Base-by-base conservation (phyloP, 768 basidiomycete species). In the Tephrocybe sp. region DNA sequence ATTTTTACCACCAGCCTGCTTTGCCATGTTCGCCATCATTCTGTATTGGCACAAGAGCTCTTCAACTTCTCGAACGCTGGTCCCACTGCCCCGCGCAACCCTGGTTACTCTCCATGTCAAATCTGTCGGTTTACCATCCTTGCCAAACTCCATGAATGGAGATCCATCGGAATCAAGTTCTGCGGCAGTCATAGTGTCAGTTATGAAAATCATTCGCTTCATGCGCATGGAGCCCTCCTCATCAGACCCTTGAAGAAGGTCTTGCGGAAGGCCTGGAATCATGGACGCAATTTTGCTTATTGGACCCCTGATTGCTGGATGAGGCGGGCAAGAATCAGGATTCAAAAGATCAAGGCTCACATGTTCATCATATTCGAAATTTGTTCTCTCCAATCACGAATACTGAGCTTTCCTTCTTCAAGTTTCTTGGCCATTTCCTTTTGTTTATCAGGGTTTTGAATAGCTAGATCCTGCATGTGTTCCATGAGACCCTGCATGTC, bases 21-120 rank as follows among this genome's bases (percentile, higher is more conserved):
- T 97, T 28, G 96, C 97, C 90, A 99, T 95, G 63, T 92, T 95
- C 48, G 93, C 87, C 92, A 99, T 97, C 90, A 98, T 95, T 40
- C 92, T 84, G 62, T 98, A 97, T 71, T 99, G 97, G 61, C 92
- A 93, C 40, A 99, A 73, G 50, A 98, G 68, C 64, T 99, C 96
- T 67, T 99, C 97, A n/a, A 99, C 96, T 73, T 99, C 97, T 54
- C 93, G 80, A 23, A 99, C 91, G 59, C 84, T 90, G 44, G 95
- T 97, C 26, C 97, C 97, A 60, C 90, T 93, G 38, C 97, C 97
- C 54, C 84, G 79, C 2, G 97, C 97, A 18, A 99, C 92, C 50
- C 95, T 79, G 41, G 84, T 83, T 8, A 97, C 90, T 44, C 95
- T 82, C 86, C 88, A 90, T 58, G 95, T 97, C 55, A 98, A 73